Evolutionary conservation across 2,329 filamentous ascomycete genomes (phyloP), one percentile per base, ranked within the genome.

Genomic region (Coleophoma crateriformis): DNA sequence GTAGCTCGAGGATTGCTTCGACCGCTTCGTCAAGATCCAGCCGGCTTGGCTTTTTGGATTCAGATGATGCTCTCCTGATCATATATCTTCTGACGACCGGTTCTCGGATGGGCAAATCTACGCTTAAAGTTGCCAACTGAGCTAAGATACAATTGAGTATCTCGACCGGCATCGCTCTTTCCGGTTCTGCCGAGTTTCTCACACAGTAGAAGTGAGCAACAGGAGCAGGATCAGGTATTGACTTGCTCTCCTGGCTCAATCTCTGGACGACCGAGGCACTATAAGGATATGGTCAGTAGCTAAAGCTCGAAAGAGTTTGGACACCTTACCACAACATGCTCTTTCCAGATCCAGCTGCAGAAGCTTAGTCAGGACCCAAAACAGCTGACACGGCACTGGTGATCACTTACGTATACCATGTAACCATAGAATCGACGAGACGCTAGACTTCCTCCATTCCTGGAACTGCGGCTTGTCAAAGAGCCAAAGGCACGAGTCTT

Each of bases 381-480:
- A 8, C 37, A n/a, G n/a, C 14, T 15, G 37, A 39, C 10, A 39
- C 37, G 19, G 6, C 2, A 39, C 3, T 19, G 8, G 19, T 10
- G n/a, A 14, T 8, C 13, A 39, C 37, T 39, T 15, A 39, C 37
- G 61, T 46, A 64, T 64, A 3, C 66, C 63, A 56, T 66, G 59
- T 7, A 68, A 58, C 64, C 62, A 68, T 32, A 68, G 50, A 13
- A 68, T 59, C 6, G 61, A 63, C 13, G 58, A 68, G 17, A 43
- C 49, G 50, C 61, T 64, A n/a, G 58, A 50, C 15, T 61, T 49
- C 22, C 58, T 57, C 64, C 61, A 67, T 46, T 58, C 45, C 22
- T 47, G 46, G 44, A 64, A 66, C 13, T 50, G 47, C 14, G 45
- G 48, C 40, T 61, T 51, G 13, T 40, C 17, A 13, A 61, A 45